A percentile compares a stretch with the other conserved stretches of the same genome.
Conservation (phyloP, 2,329 filamentous ascomycete species). For the Penicillium paneum region DNA sequence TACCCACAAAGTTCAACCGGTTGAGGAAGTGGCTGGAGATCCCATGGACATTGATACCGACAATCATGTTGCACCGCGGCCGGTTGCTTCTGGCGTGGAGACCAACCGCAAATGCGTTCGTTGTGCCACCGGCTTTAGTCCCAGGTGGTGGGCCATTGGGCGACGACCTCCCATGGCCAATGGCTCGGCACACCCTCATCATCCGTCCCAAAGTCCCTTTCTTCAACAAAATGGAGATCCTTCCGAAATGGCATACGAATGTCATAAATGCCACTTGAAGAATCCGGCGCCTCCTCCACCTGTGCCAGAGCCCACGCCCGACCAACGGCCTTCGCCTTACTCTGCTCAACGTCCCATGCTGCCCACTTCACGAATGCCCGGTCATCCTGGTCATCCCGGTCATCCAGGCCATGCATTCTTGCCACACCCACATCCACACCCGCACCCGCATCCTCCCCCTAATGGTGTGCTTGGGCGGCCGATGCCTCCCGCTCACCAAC, state of each 20-base stretch:
- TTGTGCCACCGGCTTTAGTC: constrained; percentile 42
- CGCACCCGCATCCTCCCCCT: constrained; percentile 18
- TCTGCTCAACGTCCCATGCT: constrained; percentile 34
- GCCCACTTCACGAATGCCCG: constrained; percentile 30
- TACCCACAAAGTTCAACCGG: constrained; percentile 4
- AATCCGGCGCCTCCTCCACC: constrained; percentile 32
- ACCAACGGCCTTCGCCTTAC: constrained; percentile 37
- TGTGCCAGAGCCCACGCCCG: constrained; percentile 31
- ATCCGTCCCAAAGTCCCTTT: constrained; percentile 24
- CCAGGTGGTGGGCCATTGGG: constrained; percentile 61
- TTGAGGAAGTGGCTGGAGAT: constrained; percentile 26
- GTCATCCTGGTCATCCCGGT: neutral
- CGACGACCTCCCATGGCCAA: constrained; percentile 49
- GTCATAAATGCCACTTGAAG: constrained; percentile 66
- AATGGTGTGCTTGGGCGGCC: constrained; percentile 28
- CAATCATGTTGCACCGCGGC: constrained; percentile 20
- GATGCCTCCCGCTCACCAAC: constrained; percentile 28
- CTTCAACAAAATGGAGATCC: constrained; percentile 30
- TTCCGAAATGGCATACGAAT: constrained; percentile 56
- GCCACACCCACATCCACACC: constrained; percentile 30
- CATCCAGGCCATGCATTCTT: constrained; percentile 27
- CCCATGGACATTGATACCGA: constrained; percentile 33
- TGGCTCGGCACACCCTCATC: constrained; percentile 29
- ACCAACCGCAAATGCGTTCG: constrained; percentile 37
- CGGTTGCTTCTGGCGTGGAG: constrained; percentile 14